Evolutionary conservation across 352 stramenopile species (phyloP), one percentile per base, ranked within the genome.

Genomic region (Elongisporangium anandrum): DNA sequence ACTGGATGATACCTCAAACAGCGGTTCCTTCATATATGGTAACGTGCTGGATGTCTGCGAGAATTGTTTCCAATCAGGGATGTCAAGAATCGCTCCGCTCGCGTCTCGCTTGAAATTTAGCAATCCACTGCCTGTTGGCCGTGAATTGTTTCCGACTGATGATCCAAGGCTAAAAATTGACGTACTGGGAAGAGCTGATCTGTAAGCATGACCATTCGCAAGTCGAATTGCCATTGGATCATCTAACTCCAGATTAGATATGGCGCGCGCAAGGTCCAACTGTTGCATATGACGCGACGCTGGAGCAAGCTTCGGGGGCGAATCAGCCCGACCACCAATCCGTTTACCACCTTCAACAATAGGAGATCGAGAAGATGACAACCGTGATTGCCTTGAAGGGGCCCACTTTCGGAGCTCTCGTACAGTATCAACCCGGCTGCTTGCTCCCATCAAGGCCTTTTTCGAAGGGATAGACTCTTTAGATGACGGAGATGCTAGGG

Each of bases 211-310:
- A 13, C 77, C 78, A 50, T 80, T 60, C 51, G 88, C 70, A 5
- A 73, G 81, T 50, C 75, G 67, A 15, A 89, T 87, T 15, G 81
- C 79, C 64, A 89, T 85, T 3, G 83, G 83, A 23, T 92, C 80
- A 57, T 92, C 83, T 13, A 92, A 52, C 59, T 92, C 83, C 60
- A 92, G 59, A 60, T 90, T 90, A 0, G 83, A 90, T 29, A 92
- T 90, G 1, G 83, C 83, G 19, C 77, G 77, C 15, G 81, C 78
- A 17, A 92, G 71, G 69, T 92, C 80, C 21, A 92, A 65, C 20
- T 90, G 77, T 56, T 92, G 83, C 72, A 88, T 92, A 52, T 92
- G 83, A 24, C 76, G 70, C 12, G 83, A 90, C 2, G 83, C 83
- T 23, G 80, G 80, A 4, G 75, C 79, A 9, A 90, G 65, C n/a